A percentile compares a stretch with the other conserved stretches of the same genome.
These are phyloP conservation scores for Leptographium lundbergii DNA, from an alignment of 2,329 filamentous ascomycete species.

Conservation along the genomic window DNA sequence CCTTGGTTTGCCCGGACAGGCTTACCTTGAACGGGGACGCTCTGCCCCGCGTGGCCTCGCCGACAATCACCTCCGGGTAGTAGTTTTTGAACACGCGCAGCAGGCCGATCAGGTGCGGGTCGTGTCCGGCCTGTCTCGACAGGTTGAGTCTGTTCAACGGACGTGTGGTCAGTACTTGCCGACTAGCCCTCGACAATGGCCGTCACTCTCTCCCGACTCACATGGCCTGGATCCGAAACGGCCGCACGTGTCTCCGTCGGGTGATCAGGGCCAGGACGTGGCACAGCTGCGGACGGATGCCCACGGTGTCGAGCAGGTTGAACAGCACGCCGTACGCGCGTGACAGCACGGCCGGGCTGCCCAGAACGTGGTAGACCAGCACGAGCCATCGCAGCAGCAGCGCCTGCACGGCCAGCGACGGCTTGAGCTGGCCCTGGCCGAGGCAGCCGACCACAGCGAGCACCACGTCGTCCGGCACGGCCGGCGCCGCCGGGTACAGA, in stretches of 20 bases:
- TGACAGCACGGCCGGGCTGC: slow-evolving; percentile 43
- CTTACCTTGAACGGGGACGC: slow-evolving; percentile 48
- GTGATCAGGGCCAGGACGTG: slow-evolving; percentile 71
- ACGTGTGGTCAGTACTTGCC: neutral
- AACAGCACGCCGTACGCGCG: slow-evolving; percentile 67
- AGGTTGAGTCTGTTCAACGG: slow-evolving; percentile 35
- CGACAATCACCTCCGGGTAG: slow-evolving; percentile 78
- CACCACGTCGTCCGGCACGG: slow-evolving; percentile 45
- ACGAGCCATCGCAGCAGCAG: slow-evolving; percentile 67
- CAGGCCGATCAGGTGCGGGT: slow-evolving; percentile 60
- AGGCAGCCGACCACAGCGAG: slow-evolving; percentile 58
- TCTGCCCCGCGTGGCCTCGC: slow-evolving; percentile 48
- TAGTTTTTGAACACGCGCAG: slow-evolving; percentile 81
- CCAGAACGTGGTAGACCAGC: slow-evolving; percentile 57
- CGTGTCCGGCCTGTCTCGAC: slow-evolving; percentile 52
- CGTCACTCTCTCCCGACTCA: slow-evolving; percentile 21
- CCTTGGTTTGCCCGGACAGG: neutral
- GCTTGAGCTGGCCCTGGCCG: slow-evolving; percentile 67
- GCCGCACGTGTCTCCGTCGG: slow-evolving; percentile 68
- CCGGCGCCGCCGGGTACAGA: slow-evolving; percentile 55
- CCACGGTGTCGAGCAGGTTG: slow-evolving; percentile 69
- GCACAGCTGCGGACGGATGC: slow-evolving; percentile 54
- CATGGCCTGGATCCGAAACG: slow-evolving; percentile 70
- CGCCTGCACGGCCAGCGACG: slow-evolving; percentile 56
- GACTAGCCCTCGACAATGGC: neutral